Conservation (phyloP, 208 protist genomes). For the Vickermania ingenoplastis region DNA sequence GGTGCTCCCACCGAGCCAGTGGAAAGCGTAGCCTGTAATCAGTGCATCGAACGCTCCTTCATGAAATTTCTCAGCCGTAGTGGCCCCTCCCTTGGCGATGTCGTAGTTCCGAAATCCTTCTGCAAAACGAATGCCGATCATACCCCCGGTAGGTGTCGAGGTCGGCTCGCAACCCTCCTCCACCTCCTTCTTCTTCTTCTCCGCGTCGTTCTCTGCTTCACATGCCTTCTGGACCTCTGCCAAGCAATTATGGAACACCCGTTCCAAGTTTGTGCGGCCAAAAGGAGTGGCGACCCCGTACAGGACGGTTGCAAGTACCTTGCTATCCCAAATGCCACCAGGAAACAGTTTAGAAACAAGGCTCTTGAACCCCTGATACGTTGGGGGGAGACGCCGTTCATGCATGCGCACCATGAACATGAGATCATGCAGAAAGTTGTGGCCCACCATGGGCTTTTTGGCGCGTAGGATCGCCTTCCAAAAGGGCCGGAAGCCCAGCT, state of each 20-base stretch:
- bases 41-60: background rate
- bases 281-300: background rate
- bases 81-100: background rate
- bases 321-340: constrained; percentile 50
- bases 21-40: background rate
- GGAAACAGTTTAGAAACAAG: constrained; percentile 23
- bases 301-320: constrained; percentile 26
- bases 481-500: constrained; percentile 44
- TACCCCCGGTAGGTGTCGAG: background rate
- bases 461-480: constrained; percentile 53
- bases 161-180: background rate
- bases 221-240: background rate
- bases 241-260: background rate
- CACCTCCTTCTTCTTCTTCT: background rate
- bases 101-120: background rate
- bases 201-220: background rate
- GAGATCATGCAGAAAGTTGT: constrained; percentile 73
- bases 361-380: constrained; percentile 46
- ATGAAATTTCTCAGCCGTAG: background rate
- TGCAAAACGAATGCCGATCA: background rate
- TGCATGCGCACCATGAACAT: constrained; percentile 85
- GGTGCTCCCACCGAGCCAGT: background rate
- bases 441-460: constrained; percentile 65
- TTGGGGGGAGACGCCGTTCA: constrained; percentile 24
- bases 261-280: background rate